Base-by-base conservation (phyloP, 2,329 filamentous ascomycete genomes). In the Hymenoscyphus repandus region DNA sequence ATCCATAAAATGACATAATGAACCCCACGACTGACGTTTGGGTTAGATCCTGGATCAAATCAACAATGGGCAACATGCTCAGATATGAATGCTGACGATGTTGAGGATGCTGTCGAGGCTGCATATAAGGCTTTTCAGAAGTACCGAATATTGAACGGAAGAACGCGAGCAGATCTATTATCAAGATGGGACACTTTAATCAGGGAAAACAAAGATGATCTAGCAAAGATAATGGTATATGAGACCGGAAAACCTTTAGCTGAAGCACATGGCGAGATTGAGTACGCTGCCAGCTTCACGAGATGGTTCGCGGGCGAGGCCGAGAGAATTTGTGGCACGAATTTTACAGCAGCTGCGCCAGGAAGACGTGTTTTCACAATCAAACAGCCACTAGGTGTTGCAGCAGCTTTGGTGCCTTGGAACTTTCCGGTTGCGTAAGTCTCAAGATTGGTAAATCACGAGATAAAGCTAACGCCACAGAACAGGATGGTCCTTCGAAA, bases 361-460 rank as follows among this genome's bases (percentile, higher is more conserved):
- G 80, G 81, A 32, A 73, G 86, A 6, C 74, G 86, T 10, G 75
- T 83, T 2, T 79, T 91, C 53, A 86, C 83, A 0, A 77, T 90
- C 59, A 91, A 91, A 71, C 85, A 88, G 66, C 85, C 85, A 0
- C 76, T 88, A 51, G 85, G 85, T 49, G 83, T 87, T 11, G 75
- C 79, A 0, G 84, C 77, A 0, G 85, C 84, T 0, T 69, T 89
- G 13, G 83, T 88, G 1, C 85, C 85, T 4, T 88, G 85, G 85
- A 86, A 88, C 60, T 87, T 86, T 57, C 83, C 83, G 0, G 74
- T 85, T 45, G 82, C 82, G 31, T 73, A 41, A 63, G 68, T 66
- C 2, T 22, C n/a, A 18, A 11, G 17, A 17, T 18, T 27, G 11
- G 27, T 5, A n/a, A n/a, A n/a, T n/a, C 13, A 7, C 15, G 17